A percentile compares a stretch with the other conserved stretches of the same genome.
These are phyloP conservation scores for Trametopsis cervina DNA, from an alignment of 768 basidiomycete species.

Conservation along the genomic window DNA sequence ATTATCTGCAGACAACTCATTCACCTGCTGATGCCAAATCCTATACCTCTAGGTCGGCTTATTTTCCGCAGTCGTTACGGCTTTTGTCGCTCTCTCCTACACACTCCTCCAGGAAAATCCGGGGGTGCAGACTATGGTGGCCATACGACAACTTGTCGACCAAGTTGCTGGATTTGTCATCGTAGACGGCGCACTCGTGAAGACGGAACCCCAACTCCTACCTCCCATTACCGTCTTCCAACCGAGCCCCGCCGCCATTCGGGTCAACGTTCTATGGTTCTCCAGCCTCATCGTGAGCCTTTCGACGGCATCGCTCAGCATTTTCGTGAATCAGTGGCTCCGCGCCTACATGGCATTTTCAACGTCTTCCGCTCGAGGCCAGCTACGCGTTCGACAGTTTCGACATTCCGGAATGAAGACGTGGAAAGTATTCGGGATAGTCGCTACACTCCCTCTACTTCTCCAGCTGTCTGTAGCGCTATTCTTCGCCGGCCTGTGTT, in stretches of 20 bases:
- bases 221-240: not conserved
- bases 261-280: constrained; percentile 6
- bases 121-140: not conserved
- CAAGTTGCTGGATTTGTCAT: not conserved
- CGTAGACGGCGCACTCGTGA: not conserved
- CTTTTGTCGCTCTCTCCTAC: not conserved
- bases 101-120: not conserved
- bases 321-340: constrained; percentile 6
- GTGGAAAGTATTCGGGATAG: constrained; percentile 1
- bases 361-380: not conserved
- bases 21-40: too few relatives aligned
- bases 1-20: too few relatives aligned
- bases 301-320: not conserved
- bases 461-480: not conserved
- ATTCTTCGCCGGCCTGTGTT: not conserved
- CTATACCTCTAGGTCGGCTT: constrained; percentile 1
- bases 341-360: not conserved
- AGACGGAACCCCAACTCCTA: not conserved
- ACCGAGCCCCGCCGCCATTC: not conserved
- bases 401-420: not conserved
- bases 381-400: constrained; percentile 3
- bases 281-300: constrained; percentile 5
- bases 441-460: not conserved
- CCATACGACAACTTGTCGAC: not conserved
- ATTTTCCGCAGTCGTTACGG: constrained; percentile 1